These are phyloP conservation scores for Sherardia arvensis DNA, from an alignment of 257 asterid species.

Conservation along the genomic window DNA sequence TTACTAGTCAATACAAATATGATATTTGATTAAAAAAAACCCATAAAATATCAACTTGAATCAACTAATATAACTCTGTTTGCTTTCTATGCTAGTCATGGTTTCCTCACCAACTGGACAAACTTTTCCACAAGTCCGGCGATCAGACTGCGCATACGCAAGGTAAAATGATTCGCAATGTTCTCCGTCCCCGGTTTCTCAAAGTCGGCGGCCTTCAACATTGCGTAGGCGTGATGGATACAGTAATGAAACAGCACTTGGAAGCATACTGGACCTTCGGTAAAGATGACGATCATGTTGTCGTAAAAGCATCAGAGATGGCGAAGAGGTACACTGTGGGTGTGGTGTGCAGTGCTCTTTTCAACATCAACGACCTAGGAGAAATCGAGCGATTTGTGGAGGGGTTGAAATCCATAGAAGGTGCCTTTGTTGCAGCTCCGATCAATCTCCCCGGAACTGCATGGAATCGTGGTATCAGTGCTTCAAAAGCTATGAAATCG, in stretches of 20 bases:
- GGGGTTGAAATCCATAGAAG: not conserved
- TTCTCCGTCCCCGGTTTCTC: not conserved
- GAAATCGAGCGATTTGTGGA: not conserved
- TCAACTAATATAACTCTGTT: no score
- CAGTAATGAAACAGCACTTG: not conserved
- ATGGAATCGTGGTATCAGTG: slow-evolving; percentile 5
- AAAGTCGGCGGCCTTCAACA: not conserved
- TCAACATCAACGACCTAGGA: not conserved
- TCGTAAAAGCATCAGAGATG: not conserved
- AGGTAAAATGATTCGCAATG: not conserved
- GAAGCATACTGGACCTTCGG: not conserved
- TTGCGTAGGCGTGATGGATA: not conserved
- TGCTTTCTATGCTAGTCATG: not conserved
- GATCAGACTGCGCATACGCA: not conserved
- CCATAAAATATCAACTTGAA: no score
- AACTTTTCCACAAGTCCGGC: not conserved
- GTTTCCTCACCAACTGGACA: not conserved
- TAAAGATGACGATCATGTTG: not conserved
- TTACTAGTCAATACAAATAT: no score
- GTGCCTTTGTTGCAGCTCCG: slow-evolving; percentile 4
- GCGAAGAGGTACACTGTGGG: not conserved
- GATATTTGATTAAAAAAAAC: no score
- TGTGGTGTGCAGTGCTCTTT: not conserved
- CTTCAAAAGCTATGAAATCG: not conserved
- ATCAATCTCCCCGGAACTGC: slow-evolving; percentile 7